Base-by-base conservation (phyloP, 192 early-diverging fungal genomes). In the Backusella circina region DNA sequence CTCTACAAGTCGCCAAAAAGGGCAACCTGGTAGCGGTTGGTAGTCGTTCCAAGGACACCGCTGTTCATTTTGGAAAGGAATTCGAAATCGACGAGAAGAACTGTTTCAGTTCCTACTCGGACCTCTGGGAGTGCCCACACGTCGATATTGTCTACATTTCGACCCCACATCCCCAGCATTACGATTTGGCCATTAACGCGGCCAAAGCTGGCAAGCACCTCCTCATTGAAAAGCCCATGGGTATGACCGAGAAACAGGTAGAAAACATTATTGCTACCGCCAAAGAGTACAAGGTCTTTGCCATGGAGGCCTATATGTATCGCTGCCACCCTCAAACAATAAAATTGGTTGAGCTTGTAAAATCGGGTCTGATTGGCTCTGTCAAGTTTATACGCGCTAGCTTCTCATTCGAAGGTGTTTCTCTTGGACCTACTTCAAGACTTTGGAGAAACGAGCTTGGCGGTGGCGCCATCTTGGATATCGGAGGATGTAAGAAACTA, bases 131-230 rank as follows among this genome's bases (percentile, higher is more conserved):
- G 5, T 84, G 85, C 41, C 57, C 75, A 13, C 79, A 83, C 9
- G 84, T 94, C 33, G 84, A 93, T 32, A 83, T 92, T 16, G 89
- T 93, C 16, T 82, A 93, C 31, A 87, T 94, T 33, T 89, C 88
- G 38, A 88, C 89, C 2, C 92, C 92, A 16, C 88, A 91, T 71
- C 84, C 86, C 51, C 80, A 87, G 7, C 93, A 94, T 72, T 88
- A 78, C 66, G 80, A 81, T 12, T 82, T 88, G 5, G 86, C 87
- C 5, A 80, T 86, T 12, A 70, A 77, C 50, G 80, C 84, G 0
- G 75, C 91, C 30, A 73, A 89, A n/a, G 83, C 86, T 13, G 84
- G 86, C 8, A 92, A 92, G 54, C 88, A 91, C 67, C 80, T 92
- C 26, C 80, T 92, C 10, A 75, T 84, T 12, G 80, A 82, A 39